Evolutionary conservation across 148 eudicot genomes (phyloP).

Genomic region (Vaccinium vitisidaea): DNA sequence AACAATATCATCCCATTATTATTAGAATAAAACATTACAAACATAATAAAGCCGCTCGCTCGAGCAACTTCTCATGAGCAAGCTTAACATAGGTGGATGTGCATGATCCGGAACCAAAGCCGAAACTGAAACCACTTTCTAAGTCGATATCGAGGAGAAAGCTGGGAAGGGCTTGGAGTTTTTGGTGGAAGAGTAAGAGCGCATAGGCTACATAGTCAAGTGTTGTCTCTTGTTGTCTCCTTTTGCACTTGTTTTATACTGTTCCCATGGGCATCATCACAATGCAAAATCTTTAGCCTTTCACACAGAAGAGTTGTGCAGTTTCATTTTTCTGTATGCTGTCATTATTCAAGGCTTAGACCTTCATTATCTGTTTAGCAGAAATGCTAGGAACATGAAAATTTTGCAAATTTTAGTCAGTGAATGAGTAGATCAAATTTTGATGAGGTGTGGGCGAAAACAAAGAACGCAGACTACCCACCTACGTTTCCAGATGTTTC

Average conservation of each 20-base stretch:
- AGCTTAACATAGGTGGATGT: background rate
- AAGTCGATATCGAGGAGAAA: constrained; percentile 61
- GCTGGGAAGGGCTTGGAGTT: constrained; percentile 55
- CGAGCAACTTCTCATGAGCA: too few species aligned
- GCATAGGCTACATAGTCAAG: background rate
- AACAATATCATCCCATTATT: too few species aligned
- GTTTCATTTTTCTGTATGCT: background rate
- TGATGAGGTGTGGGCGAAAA: too few species aligned
- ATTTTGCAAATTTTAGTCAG: too few species aligned
- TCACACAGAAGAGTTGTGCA: constrained; percentile 33
- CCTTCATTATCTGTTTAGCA: background rate
- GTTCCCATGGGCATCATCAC: background rate
- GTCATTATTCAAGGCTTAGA: background rate
- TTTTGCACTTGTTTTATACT: constrained; percentile 24
- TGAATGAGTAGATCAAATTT: too few species aligned
- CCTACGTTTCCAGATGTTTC: too few species aligned
- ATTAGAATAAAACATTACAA: too few species aligned
- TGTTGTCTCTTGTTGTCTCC: constrained; percentile 20
- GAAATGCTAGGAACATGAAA: too few species aligned
- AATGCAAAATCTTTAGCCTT: background rate
- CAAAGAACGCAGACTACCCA: too few species aligned
- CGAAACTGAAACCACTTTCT: constrained; percentile 33
- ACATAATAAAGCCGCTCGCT: too few species aligned
- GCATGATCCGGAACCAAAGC: constrained; percentile 29
- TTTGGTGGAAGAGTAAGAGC: constrained; percentile 68